Conservation (phyloP, 2,329 filamentous ascomycete genomes). For the Monosporascus cannonballus region DNA sequence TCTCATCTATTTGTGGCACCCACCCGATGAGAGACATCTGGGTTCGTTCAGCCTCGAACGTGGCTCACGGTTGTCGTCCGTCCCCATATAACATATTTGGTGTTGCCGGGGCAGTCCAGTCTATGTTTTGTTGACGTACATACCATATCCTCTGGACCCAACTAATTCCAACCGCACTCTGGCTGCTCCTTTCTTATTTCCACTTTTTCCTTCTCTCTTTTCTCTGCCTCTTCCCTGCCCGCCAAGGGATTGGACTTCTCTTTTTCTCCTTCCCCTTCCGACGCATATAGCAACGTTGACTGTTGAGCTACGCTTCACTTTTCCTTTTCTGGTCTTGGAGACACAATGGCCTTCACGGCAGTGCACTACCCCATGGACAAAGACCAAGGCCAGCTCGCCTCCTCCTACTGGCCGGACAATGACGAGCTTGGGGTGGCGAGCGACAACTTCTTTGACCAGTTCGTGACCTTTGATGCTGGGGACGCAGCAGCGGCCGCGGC, state of each 20-base stretch:
- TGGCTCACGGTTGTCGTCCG: conserved; percentile 19
- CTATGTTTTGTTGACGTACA: conserved; percentile 26
- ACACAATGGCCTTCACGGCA: conserved; percentile 25
- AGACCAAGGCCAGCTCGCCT: conserved; percentile 20
- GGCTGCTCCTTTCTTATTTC: conserved; percentile 7
- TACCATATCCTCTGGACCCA: conserved; percentile 17
- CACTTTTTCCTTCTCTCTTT: conserved; percentile 4
- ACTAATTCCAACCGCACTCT: conserved; percentile 10
- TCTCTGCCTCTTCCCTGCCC: conserved; percentile 2
- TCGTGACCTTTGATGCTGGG: conserved; percentile 24
- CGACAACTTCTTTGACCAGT: conserved; percentile 29
- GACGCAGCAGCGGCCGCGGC: conserved; percentile 15
- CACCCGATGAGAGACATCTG: background rate
- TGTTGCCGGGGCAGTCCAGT: conserved; percentile 24
- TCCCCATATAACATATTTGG: conserved; percentile 9
- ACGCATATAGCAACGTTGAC: no score
- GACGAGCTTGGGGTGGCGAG: conserved; percentile 20
- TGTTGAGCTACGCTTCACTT: conserved; percentile 9
- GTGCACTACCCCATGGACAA: conserved; percentile 24
- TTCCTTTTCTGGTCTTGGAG: conserved; percentile 4
- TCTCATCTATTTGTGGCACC: background rate
- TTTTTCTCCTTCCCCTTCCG: background rate
- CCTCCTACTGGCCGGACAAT: conserved; percentile 25
- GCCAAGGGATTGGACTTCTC: background rate
- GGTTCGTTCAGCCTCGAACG: conserved; percentile 20